Conservation (phyloP, 371 early-diverging fungal genomes). For the Coemansia sp. region DNA sequence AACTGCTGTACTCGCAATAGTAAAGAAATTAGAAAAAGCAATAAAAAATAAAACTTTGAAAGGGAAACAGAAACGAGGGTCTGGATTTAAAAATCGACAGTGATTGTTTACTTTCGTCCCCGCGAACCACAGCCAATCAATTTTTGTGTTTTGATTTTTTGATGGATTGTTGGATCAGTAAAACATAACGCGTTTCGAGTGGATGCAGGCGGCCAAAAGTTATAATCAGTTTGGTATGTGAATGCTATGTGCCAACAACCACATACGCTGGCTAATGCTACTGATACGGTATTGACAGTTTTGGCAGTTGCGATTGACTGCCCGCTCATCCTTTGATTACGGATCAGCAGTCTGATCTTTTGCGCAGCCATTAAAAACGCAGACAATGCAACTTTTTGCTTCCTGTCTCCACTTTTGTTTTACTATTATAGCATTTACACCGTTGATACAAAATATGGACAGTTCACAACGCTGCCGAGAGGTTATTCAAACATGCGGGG, state of each 20-base stretch:
- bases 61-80: background rate
- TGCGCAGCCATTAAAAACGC: too few relatives aligned
- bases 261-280: too few relatives aligned
- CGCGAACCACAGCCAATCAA: background rate
- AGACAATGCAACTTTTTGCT: background rate
- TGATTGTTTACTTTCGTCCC: background rate
- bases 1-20: background rate
- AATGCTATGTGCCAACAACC: too few relatives aligned
- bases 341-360: too few relatives aligned
- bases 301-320: too few relatives aligned
- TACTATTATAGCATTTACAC: too few relatives aligned
- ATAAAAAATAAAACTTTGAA: background rate
- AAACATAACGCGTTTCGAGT: too few relatives aligned
- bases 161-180: too few relatives aligned
- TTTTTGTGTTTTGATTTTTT: background rate
- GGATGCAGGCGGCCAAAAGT: too few relatives aligned
- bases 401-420: background rate
- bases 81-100: background rate
- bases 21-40: background rate
- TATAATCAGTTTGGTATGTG: too few relatives aligned
- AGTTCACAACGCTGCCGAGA: conserved; percentile 5
- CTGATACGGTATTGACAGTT: too few relatives aligned
- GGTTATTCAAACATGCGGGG: conserved; percentile 18
- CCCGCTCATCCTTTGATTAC: too few relatives aligned
- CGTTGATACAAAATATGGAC: background rate